phyloP scores from a whole-genome alignment of 2,329 filamentous ascomycete species.

The Stagonosporopsis vannaccii region DNA sequence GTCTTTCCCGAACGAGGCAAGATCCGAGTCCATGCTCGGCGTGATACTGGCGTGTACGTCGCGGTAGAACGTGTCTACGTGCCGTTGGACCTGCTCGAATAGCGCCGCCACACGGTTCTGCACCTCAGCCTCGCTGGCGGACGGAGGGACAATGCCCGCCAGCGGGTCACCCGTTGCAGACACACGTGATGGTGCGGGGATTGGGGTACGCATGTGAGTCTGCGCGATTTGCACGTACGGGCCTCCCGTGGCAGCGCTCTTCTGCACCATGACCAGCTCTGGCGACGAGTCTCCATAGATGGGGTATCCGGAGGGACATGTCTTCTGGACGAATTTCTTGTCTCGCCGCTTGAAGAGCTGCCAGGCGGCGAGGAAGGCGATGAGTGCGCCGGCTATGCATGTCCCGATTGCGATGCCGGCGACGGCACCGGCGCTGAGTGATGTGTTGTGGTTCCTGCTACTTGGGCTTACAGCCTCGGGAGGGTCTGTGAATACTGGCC shows the following conservation, averaged over 20 bases:
- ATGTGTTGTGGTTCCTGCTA: not conserved
- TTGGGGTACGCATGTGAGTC: constrained; percentile 21
- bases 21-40: constrained; percentile 40
- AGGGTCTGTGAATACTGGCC: not conserved
- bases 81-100: constrained; percentile 37
- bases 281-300: constrained; percentile 33
- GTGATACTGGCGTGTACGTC: constrained; percentile 46
- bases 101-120: constrained; percentile 28
- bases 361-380: constrained; percentile 40
- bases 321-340: constrained; percentile 14
- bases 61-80: constrained; percentile 44
- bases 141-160: constrained; percentile 32
- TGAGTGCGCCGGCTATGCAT: constrained; percentile 33
- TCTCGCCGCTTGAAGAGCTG: constrained; percentile 40
- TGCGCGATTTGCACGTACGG: constrained; percentile 42
- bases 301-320: constrained; percentile 16
- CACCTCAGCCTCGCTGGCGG: constrained; percentile 34
- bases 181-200: constrained; percentile 5
- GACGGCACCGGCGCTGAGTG: constrained; percentile 12
- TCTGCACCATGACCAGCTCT: constrained; percentile 35
- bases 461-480: not conserved
- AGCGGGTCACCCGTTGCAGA: constrained; percentile 22
- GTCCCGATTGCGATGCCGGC: constrained; percentile 18
- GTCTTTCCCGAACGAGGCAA: constrained; percentile 35
- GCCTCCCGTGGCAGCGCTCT: constrained; percentile 21